Evolutionary conservation across 257 asterid species (phyloP).

Genomic region (Ligustrum vulgare): DNA sequence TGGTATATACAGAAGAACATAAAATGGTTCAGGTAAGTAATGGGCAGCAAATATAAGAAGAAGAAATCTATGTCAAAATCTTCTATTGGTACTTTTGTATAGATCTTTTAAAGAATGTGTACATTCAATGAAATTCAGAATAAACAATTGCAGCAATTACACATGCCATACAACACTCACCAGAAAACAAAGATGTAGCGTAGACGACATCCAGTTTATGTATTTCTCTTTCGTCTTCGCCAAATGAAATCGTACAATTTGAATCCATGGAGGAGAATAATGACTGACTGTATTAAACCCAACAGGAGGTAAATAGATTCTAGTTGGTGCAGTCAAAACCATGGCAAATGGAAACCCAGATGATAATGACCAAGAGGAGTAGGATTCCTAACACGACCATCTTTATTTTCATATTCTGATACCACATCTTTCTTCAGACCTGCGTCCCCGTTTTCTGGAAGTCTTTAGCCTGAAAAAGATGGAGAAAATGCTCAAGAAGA

Average conservation of each 20-base stretch:
- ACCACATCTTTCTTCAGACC: constrained; percentile 86
- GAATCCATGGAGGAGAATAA: background rate
- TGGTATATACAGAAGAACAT: background rate
- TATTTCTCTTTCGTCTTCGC: background rate
- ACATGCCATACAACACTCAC: background rate
- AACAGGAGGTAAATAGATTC: constrained; percentile 1
- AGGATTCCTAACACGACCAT: constrained; percentile 69
- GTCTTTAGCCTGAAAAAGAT: constrained; percentile 56
- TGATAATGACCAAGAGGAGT: constrained; percentile 55
- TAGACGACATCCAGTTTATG: too few relatives aligned
- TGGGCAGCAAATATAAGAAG: background rate
- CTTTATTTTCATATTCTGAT: constrained; percentile 88
- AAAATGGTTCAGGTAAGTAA: background rate
- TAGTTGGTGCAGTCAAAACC: constrained; percentile 74
- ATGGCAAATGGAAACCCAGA: constrained; percentile 75
- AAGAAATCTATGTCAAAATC: background rate
- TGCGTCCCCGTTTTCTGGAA: constrained; percentile 56
- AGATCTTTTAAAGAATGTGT: constrained; percentile 19
- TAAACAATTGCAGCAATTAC: constrained; percentile 16
- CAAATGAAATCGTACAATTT: background rate
- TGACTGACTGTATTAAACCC: background rate
- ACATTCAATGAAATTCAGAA: constrained; percentile 12
- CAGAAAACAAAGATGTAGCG: background rate
- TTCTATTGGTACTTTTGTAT: background rate
- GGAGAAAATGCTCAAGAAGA: constrained; percentile 16